Base-by-base conservation (phyloP, 352 stramenopile genomes). In the Detonula confervacea region DNA sequence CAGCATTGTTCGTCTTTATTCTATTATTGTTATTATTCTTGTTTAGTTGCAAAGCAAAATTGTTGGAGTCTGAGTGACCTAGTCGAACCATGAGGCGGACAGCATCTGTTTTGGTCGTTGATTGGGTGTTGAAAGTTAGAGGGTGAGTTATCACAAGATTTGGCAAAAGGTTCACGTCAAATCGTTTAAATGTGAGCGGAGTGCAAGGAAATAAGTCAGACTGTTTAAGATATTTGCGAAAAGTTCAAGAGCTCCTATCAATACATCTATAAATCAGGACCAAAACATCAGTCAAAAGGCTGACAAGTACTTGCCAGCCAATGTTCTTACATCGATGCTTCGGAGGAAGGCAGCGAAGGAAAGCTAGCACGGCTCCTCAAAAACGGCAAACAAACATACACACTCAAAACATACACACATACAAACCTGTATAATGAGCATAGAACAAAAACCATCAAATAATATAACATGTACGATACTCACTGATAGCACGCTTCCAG, bases 401-500 rank as follows among this genome's bases (percentile, higher is more conserved):
- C n/a, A n/a, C n/a, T n/a, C n/a, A 37, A 37, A 8, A 37, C 30
- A 37, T 37, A 9, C 30, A 37, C 24, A 54, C 46, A 25, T 25
- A 27, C 63, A 55, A 49, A 49, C 3, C 9, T 49, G 9, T 12
- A n/a, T 4, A 4, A 49, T 20, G 39, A 20, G 9, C 6, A 37
- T 37, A 37, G 3, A 4, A 49, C 4, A 49, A 49, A 18, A 49
- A 18, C n/a, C 39, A 49, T 20, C 11, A 49, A 16, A 49, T 49
- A 49, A n/a, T 20, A 22, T 29, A 64, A 14, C 2, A 18, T 47
- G 1, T n/a, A 39, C 59, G 25, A 44, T 77, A 2, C 22, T 52
- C 49, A 25, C 7, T 16, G 20, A 76, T 76, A 9, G 67, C 67
- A 61, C 67, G 67, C 20, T 68, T 76, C 67, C 67, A 76, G 1